These are phyloP conservation scores for Yamadazyma philogaea DNA, from an alignment of 805 yeast genomes.

Conservation along the genomic window DNA sequence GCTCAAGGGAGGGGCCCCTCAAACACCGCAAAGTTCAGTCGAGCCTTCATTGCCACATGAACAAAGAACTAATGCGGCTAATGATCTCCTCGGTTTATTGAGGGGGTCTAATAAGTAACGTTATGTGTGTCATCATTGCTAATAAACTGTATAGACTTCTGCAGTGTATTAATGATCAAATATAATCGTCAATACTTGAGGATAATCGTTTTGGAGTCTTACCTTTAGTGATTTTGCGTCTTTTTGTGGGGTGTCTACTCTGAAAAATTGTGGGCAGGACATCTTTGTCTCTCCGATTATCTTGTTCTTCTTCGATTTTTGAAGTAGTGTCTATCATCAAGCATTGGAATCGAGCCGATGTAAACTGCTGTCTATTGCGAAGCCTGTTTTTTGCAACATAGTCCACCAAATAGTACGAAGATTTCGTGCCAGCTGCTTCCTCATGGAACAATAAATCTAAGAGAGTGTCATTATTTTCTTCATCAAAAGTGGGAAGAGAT, in stretches of 20 bases:
- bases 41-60: background rate
- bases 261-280: background rate
- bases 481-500: slow-evolving; percentile 3
- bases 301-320: slow-evolving; percentile 3
- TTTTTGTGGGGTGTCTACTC: background rate
- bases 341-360: slow-evolving; percentile 1
- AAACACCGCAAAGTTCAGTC: background rate
- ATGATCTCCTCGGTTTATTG: slow-evolving; percentile 20
- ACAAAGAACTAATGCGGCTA: slow-evolving; percentile 16
- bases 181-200: background rate
- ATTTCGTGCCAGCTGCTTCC: slow-evolving; percentile 4
- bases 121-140: background rate
- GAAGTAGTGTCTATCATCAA: slow-evolving; percentile 7
- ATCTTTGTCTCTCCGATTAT: background rate
- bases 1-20: slow-evolving; percentile 1
- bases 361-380: slow-evolving; percentile 3
- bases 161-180: background rate
- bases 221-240: background rate
- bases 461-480: slow-evolving; percentile 3
- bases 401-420: slow-evolving; percentile 6
- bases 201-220: slow-evolving; percentile 1
- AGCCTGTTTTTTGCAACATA: slow-evolving; percentile 9
- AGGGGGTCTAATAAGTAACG: slow-evolving; percentile 14
- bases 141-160: background rate
- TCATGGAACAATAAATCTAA: slow-evolving; percentile 19